phyloP scores from a whole-genome alignment of 495 filamentous ascomycete genomes.

The Daldinia concentrica region DNA sequence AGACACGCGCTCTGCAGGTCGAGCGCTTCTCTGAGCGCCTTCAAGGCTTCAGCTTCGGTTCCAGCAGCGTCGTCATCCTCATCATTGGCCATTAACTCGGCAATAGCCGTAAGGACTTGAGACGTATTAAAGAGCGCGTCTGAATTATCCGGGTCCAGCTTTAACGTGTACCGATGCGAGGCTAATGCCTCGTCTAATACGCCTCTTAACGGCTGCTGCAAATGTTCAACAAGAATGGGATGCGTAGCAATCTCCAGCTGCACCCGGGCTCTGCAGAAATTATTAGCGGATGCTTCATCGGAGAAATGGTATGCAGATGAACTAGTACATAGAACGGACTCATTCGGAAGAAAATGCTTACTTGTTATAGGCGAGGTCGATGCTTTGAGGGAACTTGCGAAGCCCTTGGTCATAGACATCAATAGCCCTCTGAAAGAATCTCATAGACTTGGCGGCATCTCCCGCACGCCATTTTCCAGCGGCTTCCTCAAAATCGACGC shows the following conservation, averaged over 20 bases:
- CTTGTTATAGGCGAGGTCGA: constrained; percentile 81
- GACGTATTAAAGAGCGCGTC: constrained; percentile 74
- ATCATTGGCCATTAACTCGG: constrained; percentile 60
- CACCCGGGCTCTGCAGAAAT: constrained; percentile 57
- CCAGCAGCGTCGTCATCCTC: constrained; percentile 58
- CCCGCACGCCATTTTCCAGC: constrained; percentile 79
- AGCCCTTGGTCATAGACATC: constrained; percentile 69
- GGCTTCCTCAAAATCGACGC: constrained; percentile 72
- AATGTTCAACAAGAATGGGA: constrained; percentile 60
- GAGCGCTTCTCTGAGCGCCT: constrained; percentile 67
- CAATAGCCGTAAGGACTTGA: constrained; percentile 73
- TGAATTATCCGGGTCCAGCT: constrained; percentile 67
- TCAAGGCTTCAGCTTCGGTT: constrained; percentile 27
- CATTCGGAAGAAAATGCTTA: background rate
- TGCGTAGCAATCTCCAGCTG: constrained; percentile 74
- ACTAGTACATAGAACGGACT: background rate
- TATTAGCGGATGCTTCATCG: background rate
- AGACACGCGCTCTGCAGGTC: constrained; percentile 71
- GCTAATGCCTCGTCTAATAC: constrained; percentile 65
- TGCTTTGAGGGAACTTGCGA: constrained; percentile 63
- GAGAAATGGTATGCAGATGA: background rate
- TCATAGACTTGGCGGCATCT: constrained; percentile 71
- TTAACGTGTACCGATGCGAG: constrained; percentile 68
- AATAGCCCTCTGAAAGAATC: constrained; percentile 73
- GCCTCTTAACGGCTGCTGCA: constrained; percentile 57